phyloP scores from a whole-genome alignment of 2,329 filamentous ascomycete species.

The Lanzia echinophila region DNA sequence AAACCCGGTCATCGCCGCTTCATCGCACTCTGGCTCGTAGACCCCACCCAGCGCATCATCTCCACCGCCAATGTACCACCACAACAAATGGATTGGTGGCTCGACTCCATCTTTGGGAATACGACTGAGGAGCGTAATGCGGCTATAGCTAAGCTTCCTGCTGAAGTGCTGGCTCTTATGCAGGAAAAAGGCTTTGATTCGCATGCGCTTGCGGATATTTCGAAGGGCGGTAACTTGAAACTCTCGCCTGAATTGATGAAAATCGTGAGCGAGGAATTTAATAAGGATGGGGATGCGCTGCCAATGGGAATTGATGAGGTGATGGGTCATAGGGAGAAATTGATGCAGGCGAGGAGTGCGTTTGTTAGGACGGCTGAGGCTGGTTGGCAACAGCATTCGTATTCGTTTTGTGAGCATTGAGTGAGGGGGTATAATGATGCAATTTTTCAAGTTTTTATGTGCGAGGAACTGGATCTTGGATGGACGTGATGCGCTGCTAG shows the following conservation, averaged over 20 bases:
- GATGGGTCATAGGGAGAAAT: constrained; percentile 30
- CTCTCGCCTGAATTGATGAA: constrained; percentile 14
- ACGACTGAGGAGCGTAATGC: not conserved
- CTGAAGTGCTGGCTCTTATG: constrained; percentile 12
- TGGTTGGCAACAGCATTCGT: not conserved
- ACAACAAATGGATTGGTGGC: constrained; percentile 42
- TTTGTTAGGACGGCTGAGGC: constrained; percentile 5
- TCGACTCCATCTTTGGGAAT: constrained; percentile 13
- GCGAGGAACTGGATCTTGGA: too few relatives aligned
- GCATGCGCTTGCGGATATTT: not conserved
- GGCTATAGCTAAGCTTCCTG: not conserved
- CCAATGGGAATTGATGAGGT: constrained; percentile 34
- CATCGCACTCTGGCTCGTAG: constrained; percentile 52
- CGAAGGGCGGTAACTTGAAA: constrained; percentile 14
- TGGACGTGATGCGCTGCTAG: too few relatives aligned
- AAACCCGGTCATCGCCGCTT: constrained; percentile 50
- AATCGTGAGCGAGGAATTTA: constrained; percentile 12
- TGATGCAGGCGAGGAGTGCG: constrained; percentile 35
- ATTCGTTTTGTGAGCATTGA: not conserved
- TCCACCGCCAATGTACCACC: constrained; percentile 46
- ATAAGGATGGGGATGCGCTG: constrained; percentile 14
- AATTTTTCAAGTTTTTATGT: too few relatives aligned
- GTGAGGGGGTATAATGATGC: too few relatives aligned
- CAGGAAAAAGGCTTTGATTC: not conserved
- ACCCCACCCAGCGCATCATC: constrained; percentile 45